A percentile compares a stretch with the other conserved stretches of the same genome.
Conservation (phyloP, 208 protist species). For the Trypanosoma caninum region DNA sequence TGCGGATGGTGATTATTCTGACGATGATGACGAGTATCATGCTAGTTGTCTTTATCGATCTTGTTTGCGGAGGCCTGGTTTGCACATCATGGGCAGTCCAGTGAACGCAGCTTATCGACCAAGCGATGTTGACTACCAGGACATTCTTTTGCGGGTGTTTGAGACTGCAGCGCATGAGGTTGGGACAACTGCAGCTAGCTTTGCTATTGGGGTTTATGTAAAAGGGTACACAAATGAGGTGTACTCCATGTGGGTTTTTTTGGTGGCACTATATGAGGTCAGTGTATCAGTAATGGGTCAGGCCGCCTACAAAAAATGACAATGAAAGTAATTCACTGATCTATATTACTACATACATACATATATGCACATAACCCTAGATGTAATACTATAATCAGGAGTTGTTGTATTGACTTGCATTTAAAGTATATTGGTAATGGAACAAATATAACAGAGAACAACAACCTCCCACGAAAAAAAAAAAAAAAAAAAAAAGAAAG, state of each 20-base stretch:
- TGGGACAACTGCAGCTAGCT: slow-evolving; percentile 64
- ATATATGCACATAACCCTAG: neutral
- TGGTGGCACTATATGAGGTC: slow-evolving; percentile 57
- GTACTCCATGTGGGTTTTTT: slow-evolving; percentile 78
- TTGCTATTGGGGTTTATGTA: slow-evolving; percentile 69
- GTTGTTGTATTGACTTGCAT: neutral
- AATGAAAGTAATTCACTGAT: too few relatives aligned
- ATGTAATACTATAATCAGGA: neutral
- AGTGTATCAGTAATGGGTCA: neutral
- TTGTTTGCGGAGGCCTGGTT: neutral
- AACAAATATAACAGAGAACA: too few relatives aligned
- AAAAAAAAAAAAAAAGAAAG: too few relatives aligned
- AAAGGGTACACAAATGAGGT: slow-evolving; percentile 78
- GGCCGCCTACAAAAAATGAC: too few relatives aligned
- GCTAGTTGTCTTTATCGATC: too few relatives aligned
- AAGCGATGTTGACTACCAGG: slow-evolving; percentile 19
- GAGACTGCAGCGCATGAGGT: slow-evolving; percentile 80
- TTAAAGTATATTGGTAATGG: too few relatives aligned
- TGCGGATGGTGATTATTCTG: neutral
- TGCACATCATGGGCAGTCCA: slow-evolving; percentile 54
- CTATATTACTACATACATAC: neutral
- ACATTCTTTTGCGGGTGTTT: slow-evolving; percentile 66
- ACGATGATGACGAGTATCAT: neutral
- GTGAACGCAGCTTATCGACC: slow-evolving; percentile 61
- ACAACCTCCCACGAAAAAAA: too few relatives aligned